These are phyloP conservation scores for Salix viminalis DNA, from an alignment of 345 rosid genomes.

Conservation along the genomic window DNA sequence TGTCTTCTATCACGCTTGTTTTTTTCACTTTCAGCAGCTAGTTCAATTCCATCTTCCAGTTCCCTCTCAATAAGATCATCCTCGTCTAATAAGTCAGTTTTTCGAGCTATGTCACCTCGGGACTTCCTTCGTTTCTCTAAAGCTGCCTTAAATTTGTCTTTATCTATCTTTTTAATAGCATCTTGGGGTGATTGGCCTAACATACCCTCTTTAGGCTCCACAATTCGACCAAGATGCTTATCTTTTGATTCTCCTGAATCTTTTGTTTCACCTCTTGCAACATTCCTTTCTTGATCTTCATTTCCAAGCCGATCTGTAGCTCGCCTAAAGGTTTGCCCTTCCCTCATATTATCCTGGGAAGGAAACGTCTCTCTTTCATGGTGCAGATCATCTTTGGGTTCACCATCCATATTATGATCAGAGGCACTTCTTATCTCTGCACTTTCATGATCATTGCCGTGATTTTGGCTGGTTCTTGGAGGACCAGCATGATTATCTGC, in stretches of 20 bases:
- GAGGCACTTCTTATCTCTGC: constrained; percentile 15
- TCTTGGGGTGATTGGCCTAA: constrained; percentile 18
- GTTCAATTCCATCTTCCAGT: constrained; percentile 26
- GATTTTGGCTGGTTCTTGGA: constrained; percentile 8
- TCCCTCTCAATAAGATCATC: constrained; percentile 32
- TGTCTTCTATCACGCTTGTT: constrained; percentile 20
- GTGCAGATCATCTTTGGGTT: constrained; percentile 6
- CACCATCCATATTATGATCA: constrained; percentile 9
- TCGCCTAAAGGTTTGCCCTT: constrained; percentile 1
- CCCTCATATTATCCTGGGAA: constrained; percentile 4
- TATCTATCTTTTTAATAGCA: constrained; percentile 27
- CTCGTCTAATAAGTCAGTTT: constrained; percentile 18
- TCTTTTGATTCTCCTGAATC: constrained; percentile 20
- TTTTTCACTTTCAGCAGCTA: constrained; percentile 23
- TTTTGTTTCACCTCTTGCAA: constrained; percentile 6
- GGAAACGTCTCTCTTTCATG: constrained; percentile 3
- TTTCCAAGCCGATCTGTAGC: not conserved
- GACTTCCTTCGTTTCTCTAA: constrained; percentile 22
- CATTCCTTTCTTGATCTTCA: constrained; percentile 16
- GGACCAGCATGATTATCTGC: constrained; percentile 14
- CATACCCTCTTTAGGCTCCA: constrained; percentile 17
- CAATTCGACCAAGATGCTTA: constrained; percentile 3
- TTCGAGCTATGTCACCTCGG: constrained; percentile 18
- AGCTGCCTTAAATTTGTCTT: constrained; percentile 22
- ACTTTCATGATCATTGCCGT: constrained; percentile 6